Evolutionary conservation across 139 green algal genomes (phyloP).

Genomic region (Medakamo hakoo): DNA sequence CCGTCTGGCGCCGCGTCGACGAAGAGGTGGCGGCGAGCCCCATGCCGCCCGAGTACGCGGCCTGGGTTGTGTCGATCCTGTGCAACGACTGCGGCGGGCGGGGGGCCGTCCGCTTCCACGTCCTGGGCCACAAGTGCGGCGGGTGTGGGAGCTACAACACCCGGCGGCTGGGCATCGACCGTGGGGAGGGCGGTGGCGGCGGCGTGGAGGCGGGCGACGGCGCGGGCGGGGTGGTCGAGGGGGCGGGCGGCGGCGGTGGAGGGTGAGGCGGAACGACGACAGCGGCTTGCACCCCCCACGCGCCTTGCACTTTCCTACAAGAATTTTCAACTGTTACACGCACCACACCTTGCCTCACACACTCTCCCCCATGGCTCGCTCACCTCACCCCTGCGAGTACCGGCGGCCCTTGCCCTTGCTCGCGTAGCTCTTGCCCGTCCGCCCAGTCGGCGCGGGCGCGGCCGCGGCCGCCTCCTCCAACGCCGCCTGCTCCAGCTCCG

Average conservation of each 20-base stretch:
- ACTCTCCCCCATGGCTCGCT: too few relatives aligned
- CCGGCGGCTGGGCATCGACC: constrained; percentile 25
- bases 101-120: constrained; percentile 36
- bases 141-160: constrained; percentile 66
- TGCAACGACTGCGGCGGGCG: constrained; percentile 56
- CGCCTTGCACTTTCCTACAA: too few relatives aligned
- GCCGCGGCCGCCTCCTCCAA: not conserved
- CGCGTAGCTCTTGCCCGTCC: not conserved
- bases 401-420: not conserved
- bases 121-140: constrained; percentile 57
- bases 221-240: not conserved
- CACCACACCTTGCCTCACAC: too few relatives aligned
- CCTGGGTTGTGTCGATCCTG: constrained; percentile 29
- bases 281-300: too few relatives aligned
- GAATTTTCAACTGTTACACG: too few relatives aligned
- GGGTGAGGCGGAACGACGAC: too few relatives aligned
- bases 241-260: not conserved
- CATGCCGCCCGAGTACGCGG: constrained; percentile 47
- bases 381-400: not conserved
- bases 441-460: too few relatives aligned
- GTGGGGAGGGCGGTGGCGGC: constrained; percentile 2
- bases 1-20: constrained; percentile 45
- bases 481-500: not conserved
- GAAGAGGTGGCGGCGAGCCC: constrained; percentile 30
- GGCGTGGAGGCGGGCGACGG: not conserved